Conservation (phyloP, 1,139 yeast species). For the Yamadazyma sp. region DNA sequence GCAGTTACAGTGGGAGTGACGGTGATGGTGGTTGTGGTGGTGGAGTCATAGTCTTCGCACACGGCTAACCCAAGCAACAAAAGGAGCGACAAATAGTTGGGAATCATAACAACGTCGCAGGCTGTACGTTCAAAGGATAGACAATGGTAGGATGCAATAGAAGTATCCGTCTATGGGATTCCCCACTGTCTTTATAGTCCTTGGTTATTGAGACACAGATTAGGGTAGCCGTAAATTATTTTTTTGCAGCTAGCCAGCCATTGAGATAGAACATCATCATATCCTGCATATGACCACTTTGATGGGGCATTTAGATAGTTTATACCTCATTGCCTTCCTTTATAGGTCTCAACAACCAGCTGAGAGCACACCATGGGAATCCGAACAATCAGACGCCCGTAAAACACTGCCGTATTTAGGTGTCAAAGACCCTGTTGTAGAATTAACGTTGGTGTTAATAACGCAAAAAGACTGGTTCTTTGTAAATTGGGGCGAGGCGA, state of each 20-base stretch:
- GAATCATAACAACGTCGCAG: conserved; percentile 9
- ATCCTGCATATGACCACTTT: neutral
- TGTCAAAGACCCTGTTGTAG: neutral
- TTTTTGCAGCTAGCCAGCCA: conserved; percentile 12
- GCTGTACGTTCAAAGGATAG: neutral
- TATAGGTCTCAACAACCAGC: neutral
- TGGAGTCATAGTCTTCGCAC: conserved; percentile 18
- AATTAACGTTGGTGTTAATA: neutral
- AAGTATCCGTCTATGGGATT: neutral
- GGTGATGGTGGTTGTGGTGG: conserved; percentile 22
- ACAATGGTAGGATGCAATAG: neutral
- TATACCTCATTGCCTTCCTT: neutral
- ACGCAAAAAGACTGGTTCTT: neutral
- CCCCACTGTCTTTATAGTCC: neutral
- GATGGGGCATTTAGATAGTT: neutral
- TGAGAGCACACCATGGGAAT: too few species aligned
- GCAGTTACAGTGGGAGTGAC: conserved; percentile 34
- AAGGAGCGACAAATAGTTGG: conserved; percentile 21
- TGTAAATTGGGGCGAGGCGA: too few species aligned
- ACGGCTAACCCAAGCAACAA: conserved; percentile 17
- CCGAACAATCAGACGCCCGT: too few species aligned
- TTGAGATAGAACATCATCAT: neutral
- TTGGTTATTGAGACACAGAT: neutral
- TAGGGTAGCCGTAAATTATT: conserved; percentile 1
- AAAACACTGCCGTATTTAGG: neutral